A percentile compares a stretch with the other conserved stretches of the same genome.
Evolutionary conservation across 192 early-diverging fungal genomes (phyloP).

Genomic region (Lunasporangiospora selenospora): DNA sequence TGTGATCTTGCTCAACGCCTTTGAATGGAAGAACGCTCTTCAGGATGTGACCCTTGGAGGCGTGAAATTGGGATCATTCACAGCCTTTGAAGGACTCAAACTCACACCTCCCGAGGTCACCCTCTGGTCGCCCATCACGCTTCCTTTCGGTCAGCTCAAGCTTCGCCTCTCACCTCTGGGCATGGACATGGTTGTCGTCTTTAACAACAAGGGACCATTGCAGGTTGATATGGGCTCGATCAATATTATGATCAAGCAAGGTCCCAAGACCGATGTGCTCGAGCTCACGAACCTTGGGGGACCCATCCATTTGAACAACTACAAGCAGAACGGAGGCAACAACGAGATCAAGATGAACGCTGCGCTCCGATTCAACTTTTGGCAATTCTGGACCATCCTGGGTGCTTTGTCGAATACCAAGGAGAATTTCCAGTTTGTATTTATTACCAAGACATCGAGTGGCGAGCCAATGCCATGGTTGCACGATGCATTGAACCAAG

Average conservation of each 20-base stretch:
- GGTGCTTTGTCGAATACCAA: constrained; percentile 1
- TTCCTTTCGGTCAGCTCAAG: constrained; percentile 6
- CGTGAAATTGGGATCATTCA: constrained; percentile 21
- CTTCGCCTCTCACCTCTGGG: constrained; percentile 5
- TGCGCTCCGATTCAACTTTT: constrained; percentile 25
- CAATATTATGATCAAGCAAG: constrained; percentile 16
- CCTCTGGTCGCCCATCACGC: constrained; percentile 7
- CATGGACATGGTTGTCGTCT: constrained; percentile 12
- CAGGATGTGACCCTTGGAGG: constrained; percentile 23
- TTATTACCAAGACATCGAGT: constrained; percentile 5
- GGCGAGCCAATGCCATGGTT: constrained; percentile 27
- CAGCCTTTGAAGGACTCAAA: constrained; percentile 2
- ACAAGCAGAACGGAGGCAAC: constrained; percentile 10
- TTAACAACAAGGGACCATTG: constrained; percentile 16
- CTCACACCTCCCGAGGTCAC: constrained; percentile 8
- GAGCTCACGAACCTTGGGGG: constrained; percentile 21
- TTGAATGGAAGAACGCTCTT: constrained; percentile 24
- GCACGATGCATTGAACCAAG: constrained; percentile 21
- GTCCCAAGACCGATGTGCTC: constrained; percentile 3
- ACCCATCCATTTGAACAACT: constrained; percentile 20
- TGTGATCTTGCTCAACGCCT: constrained; percentile 16
- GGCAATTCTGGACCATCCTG: constrained; percentile 21
- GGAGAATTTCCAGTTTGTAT: constrained; percentile 30
- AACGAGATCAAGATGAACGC: constrained; percentile 17
- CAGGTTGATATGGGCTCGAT: constrained; percentile 15